Conservation (phyloP, 768 basidiomycete species). For the Erythrobasidium yunnanense region DNA sequence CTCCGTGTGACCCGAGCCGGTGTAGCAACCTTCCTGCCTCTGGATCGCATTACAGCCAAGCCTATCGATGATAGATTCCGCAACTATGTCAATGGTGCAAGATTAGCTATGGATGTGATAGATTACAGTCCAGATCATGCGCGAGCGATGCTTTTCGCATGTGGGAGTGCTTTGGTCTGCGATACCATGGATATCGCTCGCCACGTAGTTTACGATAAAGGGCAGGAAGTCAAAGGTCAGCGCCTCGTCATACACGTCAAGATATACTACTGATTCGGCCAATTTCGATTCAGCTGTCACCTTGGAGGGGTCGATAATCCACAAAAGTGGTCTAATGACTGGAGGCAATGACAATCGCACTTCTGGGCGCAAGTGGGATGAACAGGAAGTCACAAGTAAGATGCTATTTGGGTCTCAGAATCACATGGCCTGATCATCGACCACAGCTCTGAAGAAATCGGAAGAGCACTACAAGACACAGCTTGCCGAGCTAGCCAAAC, state of each 20-base stretch:
- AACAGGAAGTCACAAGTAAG: constrained; percentile 78
- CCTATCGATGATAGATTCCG: constrained; percentile 89
- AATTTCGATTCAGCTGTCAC: constrained; percentile 58
- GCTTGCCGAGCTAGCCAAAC: constrained; percentile 69
- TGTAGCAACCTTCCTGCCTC: constrained; percentile 92
- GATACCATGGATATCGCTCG: constrained; percentile 88
- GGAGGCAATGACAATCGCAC: constrained; percentile 56
- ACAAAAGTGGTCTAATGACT: constrained; percentile 93
- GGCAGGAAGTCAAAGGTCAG: constrained; percentile 90
- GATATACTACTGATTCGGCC: neutral
- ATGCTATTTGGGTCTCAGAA: constrained; percentile 10
- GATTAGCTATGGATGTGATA: constrained; percentile 76
- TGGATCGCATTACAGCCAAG: constrained; percentile 94
- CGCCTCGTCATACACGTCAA: neutral
- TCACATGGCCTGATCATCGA: neutral
- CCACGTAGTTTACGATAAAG: constrained; percentile 83
- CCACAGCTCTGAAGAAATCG: constrained; percentile 50
- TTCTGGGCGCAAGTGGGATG: constrained; percentile 58
- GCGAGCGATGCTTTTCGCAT: constrained; percentile 90
- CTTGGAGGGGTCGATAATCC: constrained; percentile 89
- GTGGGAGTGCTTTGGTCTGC: constrained; percentile 87
- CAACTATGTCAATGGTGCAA: constrained; percentile 73
- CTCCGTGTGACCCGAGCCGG: constrained; percentile 89
- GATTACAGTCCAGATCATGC: constrained; percentile 73
- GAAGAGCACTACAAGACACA: constrained; percentile 63